phyloP scores from a whole-genome alignment of 2,329 filamentous ascomycete genomes.

The Botryosphaeria dothidea region DNA sequence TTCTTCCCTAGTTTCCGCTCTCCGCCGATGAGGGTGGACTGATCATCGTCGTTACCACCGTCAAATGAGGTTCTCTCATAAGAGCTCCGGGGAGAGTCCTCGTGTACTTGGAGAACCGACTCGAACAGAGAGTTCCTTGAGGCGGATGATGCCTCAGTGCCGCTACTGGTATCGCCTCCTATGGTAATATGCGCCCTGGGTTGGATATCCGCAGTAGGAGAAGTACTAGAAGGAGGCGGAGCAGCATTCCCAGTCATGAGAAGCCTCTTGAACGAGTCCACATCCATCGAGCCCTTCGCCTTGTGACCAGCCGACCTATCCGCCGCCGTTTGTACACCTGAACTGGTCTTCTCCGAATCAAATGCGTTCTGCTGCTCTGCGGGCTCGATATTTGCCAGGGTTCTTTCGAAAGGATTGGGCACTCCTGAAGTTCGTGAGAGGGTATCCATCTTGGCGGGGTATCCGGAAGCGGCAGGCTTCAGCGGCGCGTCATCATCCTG shows the following conservation, averaged over 20 bases:
- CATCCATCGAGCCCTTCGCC: constrained; percentile 60
- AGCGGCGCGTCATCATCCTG: constrained; percentile 1
- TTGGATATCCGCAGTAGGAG: neutral
- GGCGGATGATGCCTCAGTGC: constrained; percentile 60
- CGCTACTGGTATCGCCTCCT: constrained; percentile 50
- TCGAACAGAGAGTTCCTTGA: constrained; percentile 63
- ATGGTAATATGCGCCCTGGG: constrained; percentile 22
- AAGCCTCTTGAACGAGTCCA: constrained; percentile 74
- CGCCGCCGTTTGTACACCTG: constrained; percentile 13
- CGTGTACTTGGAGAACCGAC: constrained; percentile 41
- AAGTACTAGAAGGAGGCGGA: neutral
- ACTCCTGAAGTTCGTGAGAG: neutral
- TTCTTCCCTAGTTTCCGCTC: constrained; percentile 54
- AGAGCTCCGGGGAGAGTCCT: constrained; percentile 60
- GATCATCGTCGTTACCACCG: constrained; percentile 44
- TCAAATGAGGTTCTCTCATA: constrained; percentile 59
- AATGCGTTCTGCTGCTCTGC: constrained; percentile 21
- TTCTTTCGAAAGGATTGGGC: constrained; percentile 40
- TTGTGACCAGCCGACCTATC: neutral
- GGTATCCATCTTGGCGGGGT: neutral
- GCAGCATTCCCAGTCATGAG: constrained; percentile 70
- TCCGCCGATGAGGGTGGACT: constrained; percentile 26
- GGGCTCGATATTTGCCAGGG: constrained; percentile 39
- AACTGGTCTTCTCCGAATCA: constrained; percentile 14
- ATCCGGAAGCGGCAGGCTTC: constrained; percentile 5